Base-by-base conservation (phyloP, 257 asterid genomes). In the Salvia rosmarinus region DNA sequence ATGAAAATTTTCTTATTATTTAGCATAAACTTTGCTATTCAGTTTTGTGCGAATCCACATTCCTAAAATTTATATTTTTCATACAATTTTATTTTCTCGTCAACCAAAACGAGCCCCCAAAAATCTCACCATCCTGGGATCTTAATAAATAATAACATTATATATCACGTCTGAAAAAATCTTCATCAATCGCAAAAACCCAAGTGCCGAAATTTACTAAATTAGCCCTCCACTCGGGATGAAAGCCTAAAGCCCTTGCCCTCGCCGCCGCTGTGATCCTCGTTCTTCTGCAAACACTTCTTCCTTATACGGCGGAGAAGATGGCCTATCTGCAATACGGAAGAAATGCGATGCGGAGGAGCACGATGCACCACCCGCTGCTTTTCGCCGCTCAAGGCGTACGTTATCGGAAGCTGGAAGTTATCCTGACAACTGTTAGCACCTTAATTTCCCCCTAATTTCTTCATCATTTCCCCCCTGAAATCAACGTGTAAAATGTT, bases 341-440 rank as follows among this genome's bases (percentile, higher is more conserved):
- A 20, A 85, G 69, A 72, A 85, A 85, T 70, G 44, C 74, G 35
- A 56, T 85, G 56, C 82, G 85, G 64, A 81, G 77, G 68, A 73
- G 68, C 59, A 54, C 85, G 67, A 82, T 85, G 87, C 89, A 82
- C 77, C 89, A 85, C 55, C 89, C 89, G 40, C 37, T 85, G 62
- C 54, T 85, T 6, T 81, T 58, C 70, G 87, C 89, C 21, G 85
- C 71, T 62, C 89, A 85, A 76, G 89, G 89, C 74, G 82, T 85
- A 62, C 87, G 89, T 2, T 80, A 85, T 37, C 82, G 89, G 23
- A 85, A 82, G 85, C 80, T 85, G 55, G 89, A 85, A 80, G 82
- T 85, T 75, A 85, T 85, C 34, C 89, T 85, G 50, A 85, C 89
- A 2, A 85, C 89, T 66, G 89, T 85, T 6, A 78, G 85, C 64